Evolutionary conservation across 495 filamentous ascomycete species (phyloP), one percentile per base, ranked within the genome.

Genomic region (Cercophora sp.): DNA sequence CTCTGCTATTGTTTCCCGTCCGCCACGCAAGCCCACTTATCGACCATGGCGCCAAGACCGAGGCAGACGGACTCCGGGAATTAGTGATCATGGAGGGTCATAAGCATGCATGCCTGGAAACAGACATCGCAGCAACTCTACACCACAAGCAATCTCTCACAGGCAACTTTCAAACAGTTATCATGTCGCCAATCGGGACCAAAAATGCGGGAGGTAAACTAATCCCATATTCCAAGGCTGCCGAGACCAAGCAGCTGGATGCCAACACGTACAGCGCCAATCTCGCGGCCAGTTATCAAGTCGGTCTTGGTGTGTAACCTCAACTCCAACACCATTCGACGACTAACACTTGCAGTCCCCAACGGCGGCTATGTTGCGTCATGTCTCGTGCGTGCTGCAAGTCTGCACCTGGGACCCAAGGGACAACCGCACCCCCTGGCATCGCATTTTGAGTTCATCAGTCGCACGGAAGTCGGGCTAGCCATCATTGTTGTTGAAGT

Each of bases 321-420:
- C 29, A 5, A 8, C 18, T 59, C 31, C 32, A n/a, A 8, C 16
- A 11, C 16, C 1, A 35, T 5, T 35, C 32, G 4, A 15, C 37
- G 8, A 48, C 8, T 0, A 11, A 25, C 4, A 0, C n/a, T 15
- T 11, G 9, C 60, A 88, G 89, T 96, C 4, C 88, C 88, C 16
- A 88, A 96, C 60, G 89, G 89, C 52, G 90, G 89, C 40, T 92
- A 86, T 60, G 82, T 86, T 9, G 84, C 84, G 16, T 73, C 84
- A 9, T 63, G 61, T 43, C 56, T 94, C 52, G 77, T 88, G 58
- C 67, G 71, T 13, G 78, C 85, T 18, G 81, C 82, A 6, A 64
- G 66, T 2, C 72, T 69, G 11, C 86, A 92, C 66, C 82, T 89
- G 48, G 60, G 75, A 27, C 66, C 68, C 0, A 79, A 80, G 41